A percentile compares a stretch with the other conserved stretches of the same genome.
Conservation (phyloP, 1,139 yeast species). For the Sugiyamaella pinicola region DNA sequence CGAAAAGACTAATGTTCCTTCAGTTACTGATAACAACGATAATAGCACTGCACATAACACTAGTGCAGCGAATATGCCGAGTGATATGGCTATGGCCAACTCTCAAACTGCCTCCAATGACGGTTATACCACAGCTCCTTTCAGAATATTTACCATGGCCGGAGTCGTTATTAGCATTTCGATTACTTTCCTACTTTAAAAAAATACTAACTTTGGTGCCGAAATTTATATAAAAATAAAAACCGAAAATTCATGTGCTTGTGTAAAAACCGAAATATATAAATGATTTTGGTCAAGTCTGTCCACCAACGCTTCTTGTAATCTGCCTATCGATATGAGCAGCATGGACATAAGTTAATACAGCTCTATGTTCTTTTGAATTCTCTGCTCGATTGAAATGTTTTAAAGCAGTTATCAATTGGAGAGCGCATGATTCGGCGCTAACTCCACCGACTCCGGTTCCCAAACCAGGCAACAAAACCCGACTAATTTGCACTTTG, state of each 20-base stretch:
- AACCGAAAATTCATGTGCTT: background rate
- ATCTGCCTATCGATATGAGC: conserved; percentile 13
- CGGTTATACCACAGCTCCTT: conserved; percentile 2
- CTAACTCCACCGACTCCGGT: conserved; percentile 55
- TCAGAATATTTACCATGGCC: background rate
- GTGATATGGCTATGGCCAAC: conserved; percentile 1
- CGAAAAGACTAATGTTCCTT: background rate
- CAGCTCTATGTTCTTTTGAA: background rate
- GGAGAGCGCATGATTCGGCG: conserved; percentile 41
- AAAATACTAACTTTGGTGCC: conserved; percentile 1
- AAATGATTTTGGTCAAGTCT: too few relatives aligned
- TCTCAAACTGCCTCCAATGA: conserved; percentile 9
- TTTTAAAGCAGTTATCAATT: conserved; percentile 35
- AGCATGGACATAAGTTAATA: conserved; percentile 8
- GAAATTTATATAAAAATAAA: background rate
- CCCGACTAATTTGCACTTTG: conserved; percentile 27
- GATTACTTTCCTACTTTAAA: background rate
- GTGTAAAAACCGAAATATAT: too few relatives aligned
- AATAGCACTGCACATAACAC: conserved; percentile 5
- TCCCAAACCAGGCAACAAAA: conserved; percentile 54
- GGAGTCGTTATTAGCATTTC: background rate
- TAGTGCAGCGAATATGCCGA: background rate
- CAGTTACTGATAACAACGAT: background rate
- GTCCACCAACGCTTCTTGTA: conserved; percentile 4
- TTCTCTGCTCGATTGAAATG: conserved; percentile 14